Evolutionary conservation across 1,284 basidiomycete genomes (phyloP).

Genomic region (Cryptococcus hybrid): DNA sequence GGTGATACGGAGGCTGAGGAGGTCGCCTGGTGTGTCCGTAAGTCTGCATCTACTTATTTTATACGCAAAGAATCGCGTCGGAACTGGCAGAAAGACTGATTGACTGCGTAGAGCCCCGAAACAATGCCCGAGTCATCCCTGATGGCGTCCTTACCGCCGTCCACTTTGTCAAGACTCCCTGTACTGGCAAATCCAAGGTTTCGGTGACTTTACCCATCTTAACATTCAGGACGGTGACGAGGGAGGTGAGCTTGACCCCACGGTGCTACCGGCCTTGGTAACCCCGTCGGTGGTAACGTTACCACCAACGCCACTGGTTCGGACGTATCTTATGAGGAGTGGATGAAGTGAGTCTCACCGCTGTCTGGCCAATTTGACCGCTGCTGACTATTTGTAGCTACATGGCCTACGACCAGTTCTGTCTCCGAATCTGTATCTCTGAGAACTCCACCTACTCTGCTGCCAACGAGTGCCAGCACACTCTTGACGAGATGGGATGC

Average conservation of each 20-base stretch:
- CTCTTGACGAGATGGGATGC: constrained; percentile 52
- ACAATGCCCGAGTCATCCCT: constrained; percentile 55
- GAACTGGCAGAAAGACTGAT: not conserved
- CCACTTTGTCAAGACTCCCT: constrained; percentile 55
- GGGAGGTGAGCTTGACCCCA: constrained; percentile 53
- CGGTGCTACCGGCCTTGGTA: constrained; percentile 51
- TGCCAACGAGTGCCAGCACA: constrained; percentile 46
- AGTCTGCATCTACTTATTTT: constrained; percentile 6
- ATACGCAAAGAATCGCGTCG: too few species aligned
- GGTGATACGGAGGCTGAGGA: constrained; percentile 56
- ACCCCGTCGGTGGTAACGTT: constrained; percentile 56
- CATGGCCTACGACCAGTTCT: constrained; percentile 51
- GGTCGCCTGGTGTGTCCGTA: constrained; percentile 58
- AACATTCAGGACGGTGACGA: constrained; percentile 51
- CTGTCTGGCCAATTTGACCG: not conserved
- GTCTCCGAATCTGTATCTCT: constrained; percentile 51
- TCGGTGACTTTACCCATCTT: constrained; percentile 52
- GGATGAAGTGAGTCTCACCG: constrained; percentile 38
- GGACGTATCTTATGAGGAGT: constrained; percentile 56
- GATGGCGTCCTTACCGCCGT: constrained; percentile 53
- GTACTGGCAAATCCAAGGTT: constrained; percentile 54
- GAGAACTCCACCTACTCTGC: constrained; percentile 46
- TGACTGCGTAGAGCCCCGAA: constrained; percentile 47
- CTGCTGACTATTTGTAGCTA: constrained; percentile 31
- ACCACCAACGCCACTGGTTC: constrained; percentile 53